Evolutionary conservation across 768 basidiomycete species (phyloP), one percentile per base, ranked within the genome.

Genomic region (Lentinula sp.): DNA sequence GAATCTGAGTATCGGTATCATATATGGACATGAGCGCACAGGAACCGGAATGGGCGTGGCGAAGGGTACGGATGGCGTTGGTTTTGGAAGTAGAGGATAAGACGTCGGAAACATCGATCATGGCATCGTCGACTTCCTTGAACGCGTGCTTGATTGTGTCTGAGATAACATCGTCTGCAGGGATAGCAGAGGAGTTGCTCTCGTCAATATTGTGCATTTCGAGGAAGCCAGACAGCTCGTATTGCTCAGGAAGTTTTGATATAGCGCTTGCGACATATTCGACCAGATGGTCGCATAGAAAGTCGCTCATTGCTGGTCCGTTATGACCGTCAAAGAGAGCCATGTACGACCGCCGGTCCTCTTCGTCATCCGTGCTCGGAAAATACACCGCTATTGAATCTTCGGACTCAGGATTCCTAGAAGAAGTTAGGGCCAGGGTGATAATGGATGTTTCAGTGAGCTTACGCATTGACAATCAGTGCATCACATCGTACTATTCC

Each of bases 1-100:
- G 68, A 5, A 71, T 64, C 3, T 75, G 69, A 16, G 73, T 69
- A 42, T 71, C 67, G 7, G 68, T 68, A 53, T 84, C 78, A 67
- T 77, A 83, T 60, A 82, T 70, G 3, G 75, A 73, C 33, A 83
- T 67, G 13, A 82, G 62, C 0, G 80, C 80, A 63, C 79, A 80
- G 0, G 79, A 76, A 9, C 79, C 79, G 1, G 76, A 59, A 23
- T 72, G 68, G 0, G 77, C 77, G 10, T 68, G 67, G 10, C 68
- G 67, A 7, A 80, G 73, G 10, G 74, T 33, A 0, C 65, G 61
- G 18, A 70, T 65, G 0, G 72, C 75, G 5, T 68, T 64, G 36
- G 64, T 60, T 43, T 66, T 69, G 3, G 75, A 71, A 36, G 59
- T 39, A 36, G 67, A 57, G 12, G 68, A 54, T 51, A 75, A 63